Conservation (phyloP, 345 rosid genomes). For the Mallotus nudiflorus region DNA sequence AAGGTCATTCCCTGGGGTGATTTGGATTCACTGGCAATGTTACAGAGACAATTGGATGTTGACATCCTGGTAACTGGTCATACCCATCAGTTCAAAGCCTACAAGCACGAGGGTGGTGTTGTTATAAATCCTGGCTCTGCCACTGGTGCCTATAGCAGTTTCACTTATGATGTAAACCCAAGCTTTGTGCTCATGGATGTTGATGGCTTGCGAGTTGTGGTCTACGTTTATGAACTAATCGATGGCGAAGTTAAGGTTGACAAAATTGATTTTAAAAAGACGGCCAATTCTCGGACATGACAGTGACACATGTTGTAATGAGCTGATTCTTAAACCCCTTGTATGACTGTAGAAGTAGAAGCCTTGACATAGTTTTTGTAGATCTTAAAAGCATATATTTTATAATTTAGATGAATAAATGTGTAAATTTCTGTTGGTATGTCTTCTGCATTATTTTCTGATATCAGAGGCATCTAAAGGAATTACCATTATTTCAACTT, state of each 20-base stretch:
- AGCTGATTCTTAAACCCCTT: too few relatives aligned
- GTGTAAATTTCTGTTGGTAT: too few relatives aligned
- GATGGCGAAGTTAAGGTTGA: constrained; percentile 42
- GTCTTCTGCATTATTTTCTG: too few relatives aligned
- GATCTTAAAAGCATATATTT: background rate
- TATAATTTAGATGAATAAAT: too few relatives aligned
- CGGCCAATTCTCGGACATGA: constrained; percentile 25
- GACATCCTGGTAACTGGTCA: constrained; percentile 96
- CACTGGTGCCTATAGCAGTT: constrained; percentile 85
- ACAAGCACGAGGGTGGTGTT: constrained; percentile 96
- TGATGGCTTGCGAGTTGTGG: constrained; percentile 87
- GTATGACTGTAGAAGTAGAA: background rate
- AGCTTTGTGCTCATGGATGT: constrained; percentile 97
- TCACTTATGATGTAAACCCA: constrained; percentile 84
- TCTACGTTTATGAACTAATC: constrained; percentile 37
- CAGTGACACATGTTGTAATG: constrained; percentile 1
- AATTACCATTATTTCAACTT: too few relatives aligned
- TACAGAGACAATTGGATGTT: constrained; percentile 92
- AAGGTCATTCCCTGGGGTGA: constrained; percentile 99
- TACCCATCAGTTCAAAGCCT: constrained; percentile 96
- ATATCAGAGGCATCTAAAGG: too few relatives aligned
- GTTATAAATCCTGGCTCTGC: constrained; percentile 97
- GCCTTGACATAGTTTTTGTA: background rate
- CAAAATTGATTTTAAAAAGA: constrained; percentile 42
- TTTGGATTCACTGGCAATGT: constrained; percentile 91